Conservation (phyloP, 805 yeast species). For the Wickerhamiella alocasiicola region DNA sequence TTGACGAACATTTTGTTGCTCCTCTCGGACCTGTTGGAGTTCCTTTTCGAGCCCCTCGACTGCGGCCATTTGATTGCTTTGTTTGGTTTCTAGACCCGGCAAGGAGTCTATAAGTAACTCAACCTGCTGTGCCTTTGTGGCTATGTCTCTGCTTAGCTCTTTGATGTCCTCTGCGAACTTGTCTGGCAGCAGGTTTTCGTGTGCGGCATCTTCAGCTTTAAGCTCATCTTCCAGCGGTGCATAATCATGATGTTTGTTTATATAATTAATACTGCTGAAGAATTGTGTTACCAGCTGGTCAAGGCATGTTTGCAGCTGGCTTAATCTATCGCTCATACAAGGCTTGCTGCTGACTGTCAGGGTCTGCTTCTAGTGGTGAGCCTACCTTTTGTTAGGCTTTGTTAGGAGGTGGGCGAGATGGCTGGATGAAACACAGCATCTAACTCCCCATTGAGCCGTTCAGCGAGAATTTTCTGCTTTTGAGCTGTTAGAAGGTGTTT, state of each 20-base stretch:
- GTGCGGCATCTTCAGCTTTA: constrained; percentile 48
- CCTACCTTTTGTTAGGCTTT: background rate
- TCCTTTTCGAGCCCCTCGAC: constrained; percentile 53
- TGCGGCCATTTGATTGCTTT: constrained; percentile 53
- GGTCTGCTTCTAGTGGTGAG: background rate
- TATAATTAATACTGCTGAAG: constrained; percentile 27
- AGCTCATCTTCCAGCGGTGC: constrained; percentile 40
- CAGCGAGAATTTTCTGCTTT: background rate
- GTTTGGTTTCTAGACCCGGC: constrained; percentile 86
- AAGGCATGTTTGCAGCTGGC: constrained; percentile 79
- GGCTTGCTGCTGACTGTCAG: background rate
- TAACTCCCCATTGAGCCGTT: background rate
- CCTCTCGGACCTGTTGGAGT: constrained; percentile 45
- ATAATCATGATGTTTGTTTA: constrained; percentile 63
- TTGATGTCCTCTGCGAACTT: constrained; percentile 35
- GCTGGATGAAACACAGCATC: background rate
- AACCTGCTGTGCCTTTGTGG: constrained; percentile 76
- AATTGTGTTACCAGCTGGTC: constrained; percentile 41
- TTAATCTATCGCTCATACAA: constrained; percentile 50
- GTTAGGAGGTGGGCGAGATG: background rate
- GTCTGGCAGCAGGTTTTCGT: constrained; percentile 19
- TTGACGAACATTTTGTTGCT: constrained; percentile 42
- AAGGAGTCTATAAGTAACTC: constrained; percentile 72
- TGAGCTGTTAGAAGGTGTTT: background rate
- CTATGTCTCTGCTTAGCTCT: constrained; percentile 76